Evolutionary conservation across 768 basidiomycete genomes (phyloP).

Genomic region (Leccinum pellstonianum): DNA sequence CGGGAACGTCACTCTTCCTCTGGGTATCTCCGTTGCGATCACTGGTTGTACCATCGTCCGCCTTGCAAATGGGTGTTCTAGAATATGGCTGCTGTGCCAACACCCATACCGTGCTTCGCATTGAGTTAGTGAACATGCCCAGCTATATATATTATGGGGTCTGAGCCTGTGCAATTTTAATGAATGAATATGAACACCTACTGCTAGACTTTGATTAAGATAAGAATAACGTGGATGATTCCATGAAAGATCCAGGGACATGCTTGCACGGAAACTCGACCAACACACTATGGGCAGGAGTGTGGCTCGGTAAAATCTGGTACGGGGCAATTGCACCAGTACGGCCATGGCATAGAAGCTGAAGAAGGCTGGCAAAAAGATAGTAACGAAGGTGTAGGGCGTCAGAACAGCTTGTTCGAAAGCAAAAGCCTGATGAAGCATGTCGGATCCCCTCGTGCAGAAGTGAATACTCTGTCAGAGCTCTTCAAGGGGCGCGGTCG

Average conservation of each 20-base stretch:
- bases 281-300: slow-evolving; percentile 50
- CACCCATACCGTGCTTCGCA: slow-evolving; percentile 28
- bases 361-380: slow-evolving; percentile 42
- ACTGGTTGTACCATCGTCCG: not conserved
- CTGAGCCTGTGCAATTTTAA: not conserved
- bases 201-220: slow-evolving; percentile 25
- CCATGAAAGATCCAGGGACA: slow-evolving; percentile 27
- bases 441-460: slow-evolving; percentile 3
- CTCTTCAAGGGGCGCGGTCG: not conserved
- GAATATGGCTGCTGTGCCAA: slow-evolving; percentile 14
- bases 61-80: slow-evolving; percentile 12
- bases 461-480: slow-evolving; percentile 4
- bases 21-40: not conserved
- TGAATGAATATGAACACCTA: slow-evolving; percentile 4
- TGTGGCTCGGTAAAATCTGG: slow-evolving; percentile 42
- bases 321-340: slow-evolving; percentile 49
- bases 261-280: slow-evolving; percentile 39
- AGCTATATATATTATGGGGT: slow-evolving; percentile 17
- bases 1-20: not conserved
- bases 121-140: slow-evolving; percentile 21
- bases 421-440: slow-evolving; percentile 12
- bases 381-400: slow-evolving; percentile 32
- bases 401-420: slow-evolving; percentile 21
- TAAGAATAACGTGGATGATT: slow-evolving; percentile 10
- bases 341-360: slow-evolving; percentile 53